phyloP scores from a whole-genome alignment of 306 rosid genomes.

The Cucurbita ficifolia region DNA sequence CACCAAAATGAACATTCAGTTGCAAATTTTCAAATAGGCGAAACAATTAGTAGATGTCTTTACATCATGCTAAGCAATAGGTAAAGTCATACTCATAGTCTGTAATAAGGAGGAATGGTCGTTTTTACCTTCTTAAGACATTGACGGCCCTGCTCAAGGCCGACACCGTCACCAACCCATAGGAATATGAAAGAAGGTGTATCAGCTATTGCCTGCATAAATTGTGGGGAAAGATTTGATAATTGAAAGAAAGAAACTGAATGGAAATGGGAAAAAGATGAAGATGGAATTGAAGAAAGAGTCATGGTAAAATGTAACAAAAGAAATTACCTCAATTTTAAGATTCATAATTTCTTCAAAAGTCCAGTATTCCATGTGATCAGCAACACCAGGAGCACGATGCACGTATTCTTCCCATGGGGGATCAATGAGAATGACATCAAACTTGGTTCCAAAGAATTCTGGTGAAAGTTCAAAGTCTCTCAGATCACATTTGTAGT shows the following conservation, averaged over 20 bases:
- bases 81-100: background rate
- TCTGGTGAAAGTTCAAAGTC: constrained; percentile 90
- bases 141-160: constrained; percentile 99
- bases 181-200: constrained; percentile 96
- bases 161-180: constrained; percentile 97
- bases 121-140: constrained; percentile 79
- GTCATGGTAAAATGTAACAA: background rate
- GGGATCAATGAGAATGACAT: constrained; percentile 96
- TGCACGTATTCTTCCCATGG: constrained; percentile 99
- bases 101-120: constrained; percentile 1
- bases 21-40: background rate
- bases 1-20: constrained; percentile 12
- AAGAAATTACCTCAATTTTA: constrained; percentile 69
- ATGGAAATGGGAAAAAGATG: background rate
- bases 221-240: background rate
- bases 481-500: constrained; percentile 62
- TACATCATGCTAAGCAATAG: constrained; percentile 4
- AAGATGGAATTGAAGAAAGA: background rate
- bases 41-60: background rate
- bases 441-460: constrained; percentile 93
- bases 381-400: constrained; percentile 99
- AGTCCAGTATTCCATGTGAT: constrained; percentile 92
- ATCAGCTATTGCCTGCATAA: constrained; percentile 86
- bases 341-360: constrained; percentile 98
- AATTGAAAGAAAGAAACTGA: background rate